These are phyloP conservation scores for Nemania sp. DNA, from an alignment of 2,329 filamentous ascomycete species.

Conservation along the genomic window DNA sequence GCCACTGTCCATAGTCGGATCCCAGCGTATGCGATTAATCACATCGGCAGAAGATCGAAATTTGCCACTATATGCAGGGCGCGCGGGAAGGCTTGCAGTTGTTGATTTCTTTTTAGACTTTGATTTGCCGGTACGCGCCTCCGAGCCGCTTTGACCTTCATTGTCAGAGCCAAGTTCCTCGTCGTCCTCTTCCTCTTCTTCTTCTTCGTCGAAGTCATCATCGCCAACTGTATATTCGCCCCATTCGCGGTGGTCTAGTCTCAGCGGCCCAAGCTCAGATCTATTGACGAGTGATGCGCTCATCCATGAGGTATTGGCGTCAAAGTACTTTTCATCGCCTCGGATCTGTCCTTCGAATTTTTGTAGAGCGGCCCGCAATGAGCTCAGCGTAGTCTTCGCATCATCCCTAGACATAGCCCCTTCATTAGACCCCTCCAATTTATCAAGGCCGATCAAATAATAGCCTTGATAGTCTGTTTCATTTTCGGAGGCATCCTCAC, in stretches of 20 bases:
- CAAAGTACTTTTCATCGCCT: slow-evolving; percentile 52
- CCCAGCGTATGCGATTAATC: slow-evolving; percentile 63
- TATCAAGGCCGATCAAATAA: slow-evolving; percentile 63
- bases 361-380: slow-evolving; percentile 48
- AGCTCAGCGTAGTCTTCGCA: slow-evolving; percentile 45
- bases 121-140: slow-evolving; percentile 23
- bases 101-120: slow-evolving; percentile 28
- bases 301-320: slow-evolving; percentile 54
- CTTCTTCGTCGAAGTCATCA: slow-evolving; percentile 41
- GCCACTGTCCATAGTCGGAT: slow-evolving; percentile 53
- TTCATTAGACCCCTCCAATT: slow-evolving; percentile 31
- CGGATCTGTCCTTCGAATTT: slow-evolving; percentile 55
- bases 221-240: slow-evolving; percentile 48
- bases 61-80: slow-evolving; percentile 46
- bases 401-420: slow-evolving; percentile 44
- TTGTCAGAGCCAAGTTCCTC: slow-evolving; percentile 37
- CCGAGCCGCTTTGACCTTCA: slow-evolving; percentile 38
- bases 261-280: slow-evolving; percentile 47
- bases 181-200: slow-evolving; percentile 50
- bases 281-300: slow-evolving; percentile 45
- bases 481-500: slow-evolving; percentile 33
- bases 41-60: slow-evolving; percentile 62
- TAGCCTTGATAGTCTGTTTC: slow-evolving; percentile 58
- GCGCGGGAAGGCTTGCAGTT: slow-evolving; percentile 26
- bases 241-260: slow-evolving; percentile 54